A percentile compares a stretch with the other conserved stretches of the same genome.
These are phyloP conservation scores for Magnolia changhungtana DNA, from an alignment of 164 flowering plant genomes.

Conservation along the genomic window DNA sequence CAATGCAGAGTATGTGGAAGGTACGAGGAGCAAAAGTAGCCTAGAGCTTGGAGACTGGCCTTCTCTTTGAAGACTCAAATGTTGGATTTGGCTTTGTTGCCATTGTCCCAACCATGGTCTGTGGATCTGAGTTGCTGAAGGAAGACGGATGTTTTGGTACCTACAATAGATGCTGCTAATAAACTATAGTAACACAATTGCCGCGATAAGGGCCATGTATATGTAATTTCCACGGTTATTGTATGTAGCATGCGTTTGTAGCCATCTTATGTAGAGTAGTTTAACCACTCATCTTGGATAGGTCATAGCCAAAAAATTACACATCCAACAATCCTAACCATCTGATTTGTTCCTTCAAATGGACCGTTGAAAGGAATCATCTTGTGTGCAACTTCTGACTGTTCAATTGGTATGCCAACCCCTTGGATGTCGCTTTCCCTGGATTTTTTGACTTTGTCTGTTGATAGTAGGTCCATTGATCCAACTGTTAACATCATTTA, in stretches of 20 bases:
- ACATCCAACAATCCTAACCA: not conserved
- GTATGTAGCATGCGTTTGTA: not conserved
- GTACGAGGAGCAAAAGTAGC: slow-evolving; percentile 21
- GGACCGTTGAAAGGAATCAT: not conserved
- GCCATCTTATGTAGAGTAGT: not conserved
- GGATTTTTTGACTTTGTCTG: too few relatives aligned
- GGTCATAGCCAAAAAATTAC: not conserved
- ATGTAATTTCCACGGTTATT: not conserved
- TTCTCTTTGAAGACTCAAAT: not conserved
- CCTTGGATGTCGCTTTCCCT: too few relatives aligned
- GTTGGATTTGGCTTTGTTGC: not conserved
- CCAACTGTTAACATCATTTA: too few relatives aligned
- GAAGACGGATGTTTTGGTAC: not conserved
- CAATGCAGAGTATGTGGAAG: slow-evolving; percentile 65
- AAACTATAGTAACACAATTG: not conserved
- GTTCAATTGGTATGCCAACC: too few relatives aligned
- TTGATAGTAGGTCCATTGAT: too few relatives aligned
- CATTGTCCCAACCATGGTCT: not conserved
- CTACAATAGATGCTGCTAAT: not conserved
- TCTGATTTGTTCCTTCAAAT: not conserved
- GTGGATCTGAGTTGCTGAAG: not conserved
- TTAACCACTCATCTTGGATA: not conserved
- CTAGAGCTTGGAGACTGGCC: not conserved
- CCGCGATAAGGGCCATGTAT: not conserved
- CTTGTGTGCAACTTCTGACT: not conserved